phyloP scores from a whole-genome alignment of 176 grass and related monocot genomes.

The Musa schizocarpa region DNA sequence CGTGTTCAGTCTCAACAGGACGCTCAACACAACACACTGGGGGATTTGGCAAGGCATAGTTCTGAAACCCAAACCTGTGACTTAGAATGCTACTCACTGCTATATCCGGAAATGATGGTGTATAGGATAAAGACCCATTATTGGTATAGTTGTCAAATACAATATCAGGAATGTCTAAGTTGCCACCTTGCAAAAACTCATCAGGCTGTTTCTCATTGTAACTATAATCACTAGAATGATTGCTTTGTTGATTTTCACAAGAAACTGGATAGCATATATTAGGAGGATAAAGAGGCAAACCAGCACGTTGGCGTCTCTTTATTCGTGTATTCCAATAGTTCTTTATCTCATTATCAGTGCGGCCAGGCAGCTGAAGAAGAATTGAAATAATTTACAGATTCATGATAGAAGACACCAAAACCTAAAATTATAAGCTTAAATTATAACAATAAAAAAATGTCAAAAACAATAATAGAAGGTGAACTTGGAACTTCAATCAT shows the following conservation, averaged over 20 bases:
- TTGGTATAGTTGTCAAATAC: slow-evolving; percentile 23
- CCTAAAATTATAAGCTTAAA: not conserved
- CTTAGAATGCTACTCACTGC: not conserved
- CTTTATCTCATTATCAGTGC: slow-evolving; percentile 80
- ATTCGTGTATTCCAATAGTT: slow-evolving; percentile 69
- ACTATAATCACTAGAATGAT: slow-evolving; percentile 10
- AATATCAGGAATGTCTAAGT: slow-evolving; percentile 13
- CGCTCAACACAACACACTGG: slow-evolving; percentile 7
- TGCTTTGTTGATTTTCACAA: slow-evolving; percentile 27
- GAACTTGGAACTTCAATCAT: not conserved
- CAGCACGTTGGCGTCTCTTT: slow-evolving; percentile 39
- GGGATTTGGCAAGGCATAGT: slow-evolving; percentile 4
- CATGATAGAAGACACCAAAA: not conserved
- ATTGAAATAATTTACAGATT: not conserved
- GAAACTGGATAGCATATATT: slow-evolving; percentile 21
- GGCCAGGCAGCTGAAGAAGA: slow-evolving; percentile 51
- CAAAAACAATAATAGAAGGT: not conserved
- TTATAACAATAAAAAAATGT: not conserved
- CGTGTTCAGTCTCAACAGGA: slow-evolving; percentile 8
- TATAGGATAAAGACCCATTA: slow-evolving; percentile 1
- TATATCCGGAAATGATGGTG: not conserved
- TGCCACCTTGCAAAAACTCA: slow-evolving; percentile 15
- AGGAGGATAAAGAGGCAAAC: slow-evolving; percentile 46
- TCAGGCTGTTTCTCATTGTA: slow-evolving; percentile 24
- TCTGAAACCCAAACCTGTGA: slow-evolving; percentile 10